Evolutionary conservation across 2,329 filamentous ascomycete species (phyloP), one percentile per base, ranked within the genome.

Genomic region (Apiospora marii): DNA sequence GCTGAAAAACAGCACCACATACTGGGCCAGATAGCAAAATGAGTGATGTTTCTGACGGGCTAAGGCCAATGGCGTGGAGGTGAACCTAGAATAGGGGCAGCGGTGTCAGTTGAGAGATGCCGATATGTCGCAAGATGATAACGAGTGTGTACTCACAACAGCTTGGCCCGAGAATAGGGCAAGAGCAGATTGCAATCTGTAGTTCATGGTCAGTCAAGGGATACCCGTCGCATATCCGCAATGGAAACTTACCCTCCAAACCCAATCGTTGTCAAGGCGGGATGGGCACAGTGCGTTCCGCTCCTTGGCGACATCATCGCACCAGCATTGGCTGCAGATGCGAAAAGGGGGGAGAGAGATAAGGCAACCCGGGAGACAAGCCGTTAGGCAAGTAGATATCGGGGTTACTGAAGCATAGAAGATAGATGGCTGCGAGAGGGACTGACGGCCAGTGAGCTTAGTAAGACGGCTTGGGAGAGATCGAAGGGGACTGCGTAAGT

Each of bases 1-100:
- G 69, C n/a, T 51, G 69, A n/a, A 70, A 44, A 24, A 70, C 19
- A 13, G 51, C 69, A 24, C 69, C 69, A 19, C 69, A 70, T 58
- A 70, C 12, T 3, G 69, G 69, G 8, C 69, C 69, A 16, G 46
- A 49, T 10, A 49, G 4, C 10, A 49, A 3, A 10, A 22, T 70
- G n/a, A 70, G 19, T 14, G 68, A n/a, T 8, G 53, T 53, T 14
- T 70, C 68, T 30, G 53, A 14, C n/a, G 68, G 68, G 27, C 53
- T 70, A 27, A 70, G 68, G 27, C 68, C 68, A 70, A 70, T 51
- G 46, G 68, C 24, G 24, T 70, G 49, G 19, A 70, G 27, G n/a
- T 70, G 68, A 53, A 49, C 30, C 68, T 70, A 30, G 13, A 70
- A 12, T 8, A 41, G 22, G 46, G 41, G 14, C 8, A 22, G 24